phyloP scores from a whole-genome alignment of 176 grass and related monocot genomes.

The Luzula sylvatica region DNA sequence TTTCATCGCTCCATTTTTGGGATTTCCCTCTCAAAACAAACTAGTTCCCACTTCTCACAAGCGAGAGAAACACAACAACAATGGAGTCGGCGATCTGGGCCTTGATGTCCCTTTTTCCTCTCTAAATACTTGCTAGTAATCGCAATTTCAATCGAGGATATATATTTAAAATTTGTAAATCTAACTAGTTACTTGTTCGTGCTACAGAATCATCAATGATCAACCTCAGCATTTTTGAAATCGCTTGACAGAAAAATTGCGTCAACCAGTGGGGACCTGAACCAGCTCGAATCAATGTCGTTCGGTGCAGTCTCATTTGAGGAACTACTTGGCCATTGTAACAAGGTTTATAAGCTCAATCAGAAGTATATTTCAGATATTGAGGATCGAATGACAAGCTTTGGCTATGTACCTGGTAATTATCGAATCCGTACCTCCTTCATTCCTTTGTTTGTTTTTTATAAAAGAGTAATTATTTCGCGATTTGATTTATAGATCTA shows the following conservation, averaged over 20 bases:
- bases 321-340: conserved; percentile 90
- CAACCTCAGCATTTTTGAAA: conserved; percentile 55
- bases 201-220: conserved; percentile 45
- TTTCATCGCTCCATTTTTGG: not conserved
- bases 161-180: no score
- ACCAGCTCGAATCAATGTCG: conserved; percentile 59
- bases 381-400: conserved; percentile 36
- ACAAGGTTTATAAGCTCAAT: conserved; percentile 40
- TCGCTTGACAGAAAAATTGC: conserved; percentile 36
- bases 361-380: conserved; percentile 43
- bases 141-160: no score
- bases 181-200: not conserved
- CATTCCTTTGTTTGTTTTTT: not conserved
- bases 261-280: conserved; percentile 36
- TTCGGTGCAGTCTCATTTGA: conserved; percentile 66
- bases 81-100: conserved; percentile 46
- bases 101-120: no score
- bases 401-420: conserved; percentile 50
- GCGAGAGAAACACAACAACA: no score
- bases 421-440: not conserved
- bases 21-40: no score
- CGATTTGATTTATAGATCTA: conserved; percentile 12
- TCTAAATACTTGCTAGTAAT: no score
- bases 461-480: not conserved
- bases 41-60: not conserved